Evolutionary conservation across 176 grass and related monocot genomes (phyloP), one percentile per base, ranked within the genome.

Genomic region (Aechmea fasciata): DNA sequence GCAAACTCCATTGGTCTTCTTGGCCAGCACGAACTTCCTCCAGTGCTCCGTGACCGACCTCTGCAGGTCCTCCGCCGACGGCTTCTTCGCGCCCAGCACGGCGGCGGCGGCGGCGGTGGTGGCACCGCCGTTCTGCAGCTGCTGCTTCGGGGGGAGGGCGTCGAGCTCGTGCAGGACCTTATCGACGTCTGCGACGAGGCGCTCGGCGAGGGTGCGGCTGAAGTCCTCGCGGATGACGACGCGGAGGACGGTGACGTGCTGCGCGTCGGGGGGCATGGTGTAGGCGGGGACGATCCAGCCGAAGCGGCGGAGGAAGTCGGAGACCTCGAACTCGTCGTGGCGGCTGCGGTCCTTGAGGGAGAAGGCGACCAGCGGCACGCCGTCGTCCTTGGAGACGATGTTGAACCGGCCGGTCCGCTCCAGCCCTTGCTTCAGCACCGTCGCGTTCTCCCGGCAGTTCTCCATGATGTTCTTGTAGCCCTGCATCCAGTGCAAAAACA

Each of bases 391-490:
- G 69, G 90, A 99, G 48, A 88, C 79, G 77, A 99, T 93, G 89
- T 65, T 19, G 87, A 99, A 99, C 13, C 84, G 69, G 1, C 94
- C 89, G 7, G 82, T 93, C 72, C 8, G 63, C 84, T 84, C 75
- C 5, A 99, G 84, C 0, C 94, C 94, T 1, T 71, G 52, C 83
- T 93, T 99, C 55, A 99, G 87, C 83, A 90, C 87, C 89, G 90
- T 93, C 62, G 94, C 94, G 75, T 99, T 99, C 48, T 93, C 89
- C 51, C 83, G 89, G 79, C 94, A 99, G 76, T 99, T 99, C 79
- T 99, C 89, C 94, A 99, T 99, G 76, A 99, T 83, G 71, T 93
- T 93, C 78, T 62, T 87, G 77, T 99, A 99, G 3, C 94, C 94
- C 85, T 94, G 71, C 52, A 74, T 94, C 68, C 52, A 74, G 73